Evolutionary conservation across 345 rosid genomes (phyloP).

Genomic region (Ceriops tagal): DNA sequence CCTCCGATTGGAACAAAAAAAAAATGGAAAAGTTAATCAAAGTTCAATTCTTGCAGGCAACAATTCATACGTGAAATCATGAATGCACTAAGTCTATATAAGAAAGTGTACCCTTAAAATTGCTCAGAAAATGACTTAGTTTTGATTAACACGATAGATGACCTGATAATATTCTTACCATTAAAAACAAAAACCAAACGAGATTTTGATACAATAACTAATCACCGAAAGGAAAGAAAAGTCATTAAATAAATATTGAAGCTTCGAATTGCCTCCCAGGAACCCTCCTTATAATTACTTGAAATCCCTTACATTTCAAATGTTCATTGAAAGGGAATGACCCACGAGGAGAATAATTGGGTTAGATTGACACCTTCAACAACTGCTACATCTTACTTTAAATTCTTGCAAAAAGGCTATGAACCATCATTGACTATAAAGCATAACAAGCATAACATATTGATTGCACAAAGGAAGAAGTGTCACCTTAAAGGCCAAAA

Average conservation of each 20-base stretch:
- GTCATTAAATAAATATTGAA: not conserved
- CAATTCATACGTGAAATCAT: too few relatives aligned
- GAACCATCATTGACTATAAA: conserved; percentile 23
- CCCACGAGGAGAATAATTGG: conserved; percentile 4
- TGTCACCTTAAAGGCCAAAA: conserved; percentile 9
- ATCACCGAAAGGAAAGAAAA: too few relatives aligned
- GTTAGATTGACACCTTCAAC: conserved; percentile 7
- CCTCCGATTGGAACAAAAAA: too few relatives aligned
- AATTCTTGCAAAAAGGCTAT: conserved; percentile 9
- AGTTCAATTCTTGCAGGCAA: too few relatives aligned
- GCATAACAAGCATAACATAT: not conserved
- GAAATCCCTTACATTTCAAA: not conserved
- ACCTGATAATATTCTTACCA: too few relatives aligned
- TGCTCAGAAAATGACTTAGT: too few relatives aligned
- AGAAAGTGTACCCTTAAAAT: too few relatives aligned
- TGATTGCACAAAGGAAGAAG: conserved; percentile 14
- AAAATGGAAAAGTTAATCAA: too few relatives aligned
- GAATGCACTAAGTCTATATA: too few relatives aligned
- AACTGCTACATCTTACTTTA: not conserved
- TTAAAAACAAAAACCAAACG: too few relatives aligned
- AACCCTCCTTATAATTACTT: not conserved
- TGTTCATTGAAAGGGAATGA: not conserved
- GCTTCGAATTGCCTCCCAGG: not conserved
- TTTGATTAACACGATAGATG: too few relatives aligned
- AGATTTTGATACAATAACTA: too few relatives aligned